Evolutionary conservation across 2,329 filamentous ascomycete species (phyloP), one percentile per base, ranked within the genome.

Genomic region (Beauveria rudraprayagi): DNA sequence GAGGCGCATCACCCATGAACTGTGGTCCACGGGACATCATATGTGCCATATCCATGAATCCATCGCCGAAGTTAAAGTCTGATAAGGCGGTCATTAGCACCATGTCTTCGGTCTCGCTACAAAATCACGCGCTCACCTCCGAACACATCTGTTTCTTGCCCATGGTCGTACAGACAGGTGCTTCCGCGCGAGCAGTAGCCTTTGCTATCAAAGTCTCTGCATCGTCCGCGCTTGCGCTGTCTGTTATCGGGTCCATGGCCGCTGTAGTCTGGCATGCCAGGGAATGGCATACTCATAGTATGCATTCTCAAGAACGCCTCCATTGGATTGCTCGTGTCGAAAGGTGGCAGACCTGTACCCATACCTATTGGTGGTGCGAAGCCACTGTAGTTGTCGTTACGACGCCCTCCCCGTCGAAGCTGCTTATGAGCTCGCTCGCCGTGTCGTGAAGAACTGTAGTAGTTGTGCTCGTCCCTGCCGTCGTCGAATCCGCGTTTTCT

Each of bases 201-300:
- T 66, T 89, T 89, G 1, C 76, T 83, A 62, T 91, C 87, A 67
- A 89, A 91, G 70, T 91, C 86, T 61, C 82, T 79, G 68, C 89
- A 92, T 62, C 83, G 78, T 61, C 78, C 72, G 64, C 73, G 77
- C 54, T 71, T 75, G 61, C 74, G 75, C 44, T 69, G 69, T 46
- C 70, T 68, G 14, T 59, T 63, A n/a, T 65, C 66, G 17, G 17
- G 24, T 17, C 62, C 63, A 28, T 67, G 65, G 22, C 72, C 67
- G 66, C 74, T 64, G 71, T 77, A 66, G 61, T 76, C 73, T 67
- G 77, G 72, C 66, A 83, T 73, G 3, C 65, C 66, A 3, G 71
- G 66, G 52, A 70, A 71, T 3, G 76, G 75, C 50, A 81, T 71
- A 1, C 78, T 79, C 69, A 84, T 79, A 17, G 82, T 80, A 65